Conservation (phyloP, 1,284 basidiomycete genomes). For the Grifola frondosa region DNA sequence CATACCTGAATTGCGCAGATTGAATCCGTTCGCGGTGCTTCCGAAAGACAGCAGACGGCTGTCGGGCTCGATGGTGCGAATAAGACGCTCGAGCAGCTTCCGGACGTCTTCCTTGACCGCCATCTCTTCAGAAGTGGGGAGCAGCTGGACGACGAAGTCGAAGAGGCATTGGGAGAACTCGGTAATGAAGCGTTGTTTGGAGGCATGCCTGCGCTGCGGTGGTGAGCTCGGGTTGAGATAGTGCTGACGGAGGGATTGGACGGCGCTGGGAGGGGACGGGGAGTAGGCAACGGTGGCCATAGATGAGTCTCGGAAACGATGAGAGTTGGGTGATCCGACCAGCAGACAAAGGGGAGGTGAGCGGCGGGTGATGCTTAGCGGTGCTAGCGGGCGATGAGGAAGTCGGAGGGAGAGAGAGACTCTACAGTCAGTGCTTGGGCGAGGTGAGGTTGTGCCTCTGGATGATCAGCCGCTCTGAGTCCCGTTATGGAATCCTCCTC, state of each 20-base stretch:
- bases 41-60: constrained; percentile 93
- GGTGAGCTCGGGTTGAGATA: constrained; percentile 25
- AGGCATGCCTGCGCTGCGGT: constrained; percentile 37
- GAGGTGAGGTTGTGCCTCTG: no score
- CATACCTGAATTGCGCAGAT: constrained; percentile 90
- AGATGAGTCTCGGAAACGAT: constrained; percentile 9
- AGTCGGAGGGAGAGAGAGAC: no score
- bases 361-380: no score
- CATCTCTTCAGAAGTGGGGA: constrained; percentile 88
- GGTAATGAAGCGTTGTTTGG: constrained; percentile 59
- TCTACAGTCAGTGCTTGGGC: no score
- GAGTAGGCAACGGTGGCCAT: constrained; percentile 27
- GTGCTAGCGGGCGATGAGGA: no score
- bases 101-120: constrained; percentile 95
- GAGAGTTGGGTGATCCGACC: constrained; percentile 18
- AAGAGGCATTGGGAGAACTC: constrained; percentile 73
- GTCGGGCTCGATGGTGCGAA: constrained; percentile 91
- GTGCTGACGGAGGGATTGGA: constrained; percentile 21
- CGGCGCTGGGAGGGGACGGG: constrained; percentile 17
- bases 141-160: constrained; percentile 86
- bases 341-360: constrained; percentile 16
- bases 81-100: constrained; percentile 90
- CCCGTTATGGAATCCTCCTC: no score
- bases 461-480: no score
- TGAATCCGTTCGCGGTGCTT: constrained; percentile 92